phyloP scores from a whole-genome alignment of 768 basidiomycete species.

The Chlorophyllum brunneum region DNA sequence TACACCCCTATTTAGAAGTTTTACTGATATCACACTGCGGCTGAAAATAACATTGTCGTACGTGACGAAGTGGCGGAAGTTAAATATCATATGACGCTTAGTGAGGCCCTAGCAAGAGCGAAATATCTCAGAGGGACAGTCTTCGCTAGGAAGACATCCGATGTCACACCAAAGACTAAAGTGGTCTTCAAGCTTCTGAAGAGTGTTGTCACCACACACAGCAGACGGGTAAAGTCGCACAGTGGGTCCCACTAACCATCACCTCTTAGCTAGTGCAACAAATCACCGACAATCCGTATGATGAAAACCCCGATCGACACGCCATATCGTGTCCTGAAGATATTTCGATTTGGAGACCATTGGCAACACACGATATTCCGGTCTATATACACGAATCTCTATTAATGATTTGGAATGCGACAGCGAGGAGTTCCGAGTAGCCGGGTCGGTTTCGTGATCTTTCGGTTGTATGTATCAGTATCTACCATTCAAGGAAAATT shows the following conservation, averaged over 20 bases:
- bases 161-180: conserved; percentile 63
- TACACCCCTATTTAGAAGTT: conserved; percentile 34
- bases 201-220: conserved; percentile 63
- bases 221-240: conserved; percentile 61
- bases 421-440: conserved; percentile 32
- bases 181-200: conserved; percentile 59
- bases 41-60: conserved; percentile 57
- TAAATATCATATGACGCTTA: conserved; percentile 63
- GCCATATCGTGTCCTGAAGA: conserved; percentile 70
- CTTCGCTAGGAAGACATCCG: conserved; percentile 66
- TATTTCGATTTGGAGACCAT: conserved; percentile 58
- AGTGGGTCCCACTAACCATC: neutral
- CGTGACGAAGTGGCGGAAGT: conserved; percentile 58
- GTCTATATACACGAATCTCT: conserved; percentile 73
- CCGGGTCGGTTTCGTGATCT: neutral
- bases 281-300: conserved; percentile 52
- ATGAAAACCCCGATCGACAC: conserved; percentile 51
- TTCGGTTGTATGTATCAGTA: no score
- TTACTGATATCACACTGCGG: no score
- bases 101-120: conserved; percentile 56
- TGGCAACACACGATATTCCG: conserved; percentile 41
- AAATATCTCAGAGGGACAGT: conserved; percentile 48
- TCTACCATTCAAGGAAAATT: no score
- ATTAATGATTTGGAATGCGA: conserved; percentile 64
- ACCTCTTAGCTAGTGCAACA: conserved; percentile 34